Base-by-base conservation (phyloP, 2,329 filamentous ascomycete species). In the Cryphonectria carpinicola region DNA sequence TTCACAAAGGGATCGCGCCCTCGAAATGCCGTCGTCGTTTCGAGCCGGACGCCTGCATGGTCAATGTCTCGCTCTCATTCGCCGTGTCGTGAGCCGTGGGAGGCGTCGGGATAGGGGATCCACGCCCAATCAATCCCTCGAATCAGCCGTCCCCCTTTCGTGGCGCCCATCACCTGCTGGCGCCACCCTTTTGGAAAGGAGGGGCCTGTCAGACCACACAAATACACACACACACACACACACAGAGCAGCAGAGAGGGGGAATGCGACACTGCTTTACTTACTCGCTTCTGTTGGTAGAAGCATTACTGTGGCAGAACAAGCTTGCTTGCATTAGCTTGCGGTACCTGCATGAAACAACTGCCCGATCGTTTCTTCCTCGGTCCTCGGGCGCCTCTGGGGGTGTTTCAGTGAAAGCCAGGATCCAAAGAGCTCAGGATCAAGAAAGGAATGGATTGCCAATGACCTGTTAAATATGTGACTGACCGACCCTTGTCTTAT, bases 21-120 rank as follows among this genome's bases (percentile, higher is more conserved):
- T 49, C 46, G 46, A 19, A 41, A 46, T 46, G 43, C 63, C 63
- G 63, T 52, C 28, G n/a, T 22, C 28, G 63, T 65, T 65, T 65
- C 63, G 63, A 65, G 63, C 63, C 43, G 63, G 63, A 46, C 17
- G 39, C 63, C 63, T 65, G 63, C 63, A 65, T 49, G 41, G 28
- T 22, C 63, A n/a, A 52, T 65, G 63, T 65, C 63, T 65, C 32
- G 63, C 43, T 52, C 43, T 52, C 63, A 65, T 65, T 65, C 63
- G 63, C 41, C 63, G 63, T 52, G 41, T 22, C 25, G 63, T 46
- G 41, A 6, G 63, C 63, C 58, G 35, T 61, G 22, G 58, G 58
- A n/a, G 58, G 58, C 58, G 58, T 39, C 11, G 58, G 6, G 14
- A n/a, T 37, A 61, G 8, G 56, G 56, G 56, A 17, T 19, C 56